phyloP scores from a whole-genome alignment of 352 stramenopile species.

The Pseudoperonospora humuli region DNA sequence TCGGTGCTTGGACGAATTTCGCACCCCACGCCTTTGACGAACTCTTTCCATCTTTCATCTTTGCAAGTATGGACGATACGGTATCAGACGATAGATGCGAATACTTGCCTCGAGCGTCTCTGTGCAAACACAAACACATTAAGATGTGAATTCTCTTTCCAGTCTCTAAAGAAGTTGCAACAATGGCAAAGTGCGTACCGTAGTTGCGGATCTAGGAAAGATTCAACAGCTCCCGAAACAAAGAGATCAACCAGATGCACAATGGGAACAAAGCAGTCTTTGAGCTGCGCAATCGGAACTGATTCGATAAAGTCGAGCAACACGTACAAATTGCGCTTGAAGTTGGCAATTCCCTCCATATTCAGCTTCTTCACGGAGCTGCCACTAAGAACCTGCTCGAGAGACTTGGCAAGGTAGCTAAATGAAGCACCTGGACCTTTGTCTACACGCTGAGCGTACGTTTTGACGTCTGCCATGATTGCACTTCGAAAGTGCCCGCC shows the following conservation, averaged over 20 bases:
- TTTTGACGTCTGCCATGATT: no score
- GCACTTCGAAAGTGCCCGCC: slow-evolving; percentile 53
- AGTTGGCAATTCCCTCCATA: slow-evolving; percentile 60
- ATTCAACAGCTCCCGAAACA: slow-evolving; percentile 46
- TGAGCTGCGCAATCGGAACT: slow-evolving; percentile 48
- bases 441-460: no score
- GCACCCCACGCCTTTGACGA: no score
- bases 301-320: slow-evolving; percentile 57
- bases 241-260: slow-evolving; percentile 63
- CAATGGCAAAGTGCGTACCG: slow-evolving; percentile 21
- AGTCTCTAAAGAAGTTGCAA: not conserved
- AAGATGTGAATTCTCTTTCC: no score
- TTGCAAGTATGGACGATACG: slow-evolving; percentile 56
- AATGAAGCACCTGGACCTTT: no score
- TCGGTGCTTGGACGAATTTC: no score
- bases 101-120: slow-evolving; percentile 49
- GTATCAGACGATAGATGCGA: slow-evolving; percentile 59
- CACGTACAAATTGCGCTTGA: slow-evolving; percentile 71
- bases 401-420: slow-evolving; percentile 67
- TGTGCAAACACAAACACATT: slow-evolving; percentile 9
- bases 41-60: slow-evolving; percentile 60
- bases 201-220: slow-evolving; percentile 56
- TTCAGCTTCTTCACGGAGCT: slow-evolving; percentile 58
- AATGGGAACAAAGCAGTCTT: slow-evolving; percentile 58
- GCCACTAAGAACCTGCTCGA: slow-evolving; percentile 63